phyloP scores from a whole-genome alignment of 768 basidiomycete genomes.

The Leccinum imitatum region DNA sequence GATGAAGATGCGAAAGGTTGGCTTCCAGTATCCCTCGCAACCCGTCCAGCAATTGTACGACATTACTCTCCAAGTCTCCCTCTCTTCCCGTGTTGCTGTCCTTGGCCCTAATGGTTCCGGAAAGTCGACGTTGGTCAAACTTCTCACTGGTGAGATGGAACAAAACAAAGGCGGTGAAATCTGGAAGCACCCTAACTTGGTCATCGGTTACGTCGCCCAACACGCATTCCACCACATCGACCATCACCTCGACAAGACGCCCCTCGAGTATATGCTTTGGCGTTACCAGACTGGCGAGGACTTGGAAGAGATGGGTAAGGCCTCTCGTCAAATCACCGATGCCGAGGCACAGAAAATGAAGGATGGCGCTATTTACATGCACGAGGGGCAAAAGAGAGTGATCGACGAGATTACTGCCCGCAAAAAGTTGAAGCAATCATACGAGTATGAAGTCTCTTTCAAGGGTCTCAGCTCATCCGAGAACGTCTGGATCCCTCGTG shows the following conservation, averaged over 20 bases:
- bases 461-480: conserved; percentile 93
- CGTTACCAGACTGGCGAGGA: conserved; percentile 99
- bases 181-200: conserved; percentile 99
- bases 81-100: conserved; percentile 97
- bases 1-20: conserved; percentile 96
- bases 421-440: conserved; percentile 99
- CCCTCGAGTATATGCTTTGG: conserved; percentile 99
- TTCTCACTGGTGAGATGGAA: conserved; percentile 96
- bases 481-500: conserved; percentile 97
- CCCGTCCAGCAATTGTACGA: conserved; percentile 88
- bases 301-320: conserved; percentile 95
- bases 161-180: conserved; percentile 94
- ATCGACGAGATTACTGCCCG: conserved; percentile 90
- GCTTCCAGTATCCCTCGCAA: conserved; percentile 92
- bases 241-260: conserved; percentile 97
- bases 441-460: conserved; percentile 98
- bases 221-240: conserved; percentile 99
- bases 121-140: conserved; percentile 95
- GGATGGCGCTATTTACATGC: conserved; percentile 80
- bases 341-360: conserved; percentile 96
- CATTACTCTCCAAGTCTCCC: conserved; percentile 94
- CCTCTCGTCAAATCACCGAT: conserved; percentile 79
- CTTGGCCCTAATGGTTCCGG: conserved; percentile 99
- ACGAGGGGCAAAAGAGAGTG: conserved; percentile 92
- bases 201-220: conserved; percentile 98